Percentiles rank a stretch among this genome's conserved stretches.
These are phyloP conservation scores for Neovahlkampfia damariscottae DNA, from an alignment of 78 protist genomes.

Conservation along the genomic window DNA sequence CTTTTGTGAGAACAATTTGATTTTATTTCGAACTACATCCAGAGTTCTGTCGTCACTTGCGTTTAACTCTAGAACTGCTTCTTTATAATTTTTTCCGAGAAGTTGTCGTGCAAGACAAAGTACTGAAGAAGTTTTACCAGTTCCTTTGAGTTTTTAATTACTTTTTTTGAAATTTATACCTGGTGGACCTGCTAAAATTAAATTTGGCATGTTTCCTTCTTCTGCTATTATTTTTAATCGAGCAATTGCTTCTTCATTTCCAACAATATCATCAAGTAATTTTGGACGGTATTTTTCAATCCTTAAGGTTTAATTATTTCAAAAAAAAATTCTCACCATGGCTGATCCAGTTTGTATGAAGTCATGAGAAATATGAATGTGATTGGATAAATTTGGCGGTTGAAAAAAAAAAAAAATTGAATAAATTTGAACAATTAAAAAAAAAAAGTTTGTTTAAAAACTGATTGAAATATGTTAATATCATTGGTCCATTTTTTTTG, in stretches of 20 bases:
- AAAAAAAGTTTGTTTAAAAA: no score
- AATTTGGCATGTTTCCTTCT: constrained; percentile 86
- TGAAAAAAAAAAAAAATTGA: no score
- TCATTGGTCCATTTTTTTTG: no score
- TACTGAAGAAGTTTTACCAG: constrained; percentile 89
- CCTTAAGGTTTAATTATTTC: no score
- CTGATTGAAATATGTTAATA: no score
- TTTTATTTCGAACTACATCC: constrained; percentile 93
- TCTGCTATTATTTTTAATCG: constrained; percentile 70
- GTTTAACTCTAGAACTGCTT: constrained; percentile 83
- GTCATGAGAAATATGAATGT: no score
- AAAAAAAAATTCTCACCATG: no score
- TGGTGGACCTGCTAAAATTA: constrained; percentile 50
- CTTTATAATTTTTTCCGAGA: constrained; percentile 53
- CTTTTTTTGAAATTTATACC: background rate
- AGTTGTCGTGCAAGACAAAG: constrained; percentile 73
- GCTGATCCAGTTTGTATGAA: no score
- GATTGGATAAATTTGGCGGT: no score
- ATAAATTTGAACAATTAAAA: no score
- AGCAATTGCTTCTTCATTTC: constrained; percentile 81
- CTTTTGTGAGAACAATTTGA: constrained; percentile 94
- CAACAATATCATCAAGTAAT: constrained; percentile 78
- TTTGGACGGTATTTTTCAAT: constrained; percentile 96
- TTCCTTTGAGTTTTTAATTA: constrained; percentile 73
- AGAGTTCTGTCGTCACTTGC: constrained; percentile 96